Conservation (phyloP, 2,329 filamentous ascomycete species). For the Monilinia polystroma region DNA sequence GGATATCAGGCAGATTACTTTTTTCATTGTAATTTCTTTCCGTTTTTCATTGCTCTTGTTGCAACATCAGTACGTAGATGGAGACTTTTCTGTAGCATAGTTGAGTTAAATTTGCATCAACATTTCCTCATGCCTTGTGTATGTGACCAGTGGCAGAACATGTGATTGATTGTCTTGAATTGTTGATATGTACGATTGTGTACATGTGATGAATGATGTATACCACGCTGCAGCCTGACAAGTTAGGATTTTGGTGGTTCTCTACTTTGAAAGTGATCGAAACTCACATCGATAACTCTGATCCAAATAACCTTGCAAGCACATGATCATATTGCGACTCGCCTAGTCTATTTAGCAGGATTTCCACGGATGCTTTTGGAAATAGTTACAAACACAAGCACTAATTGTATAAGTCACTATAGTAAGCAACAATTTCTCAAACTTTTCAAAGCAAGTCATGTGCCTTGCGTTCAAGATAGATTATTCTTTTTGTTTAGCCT, state of each 20-base stretch:
- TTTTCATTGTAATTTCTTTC: constrained; percentile 35
- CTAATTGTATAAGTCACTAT: not conserved
- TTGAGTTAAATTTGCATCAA: constrained; percentile 25
- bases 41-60: constrained; percentile 33
- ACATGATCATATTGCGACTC: not conserved
- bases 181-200: not conserved
- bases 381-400: not conserved
- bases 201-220: not conserved
- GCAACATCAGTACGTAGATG: constrained; percentile 31
- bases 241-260: not conserved
- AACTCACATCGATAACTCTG: not conserved
- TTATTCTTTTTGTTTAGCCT: constrained; percentile 2
- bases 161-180: not conserved
- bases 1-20: constrained; percentile 36
- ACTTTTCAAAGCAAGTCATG: not conserved
- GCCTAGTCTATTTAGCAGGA: not conserved
- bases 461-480: not conserved
- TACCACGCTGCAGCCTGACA: not conserved
- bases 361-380: not conserved
- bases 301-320: not conserved
- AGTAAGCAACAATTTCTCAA: not conserved
- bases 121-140: not conserved
- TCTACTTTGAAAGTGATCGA: not conserved
- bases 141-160: not conserved
- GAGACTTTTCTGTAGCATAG: constrained; percentile 36